Conservation (phyloP, 148 eudicot species). For the Chenopodium suecicum region DNA sequence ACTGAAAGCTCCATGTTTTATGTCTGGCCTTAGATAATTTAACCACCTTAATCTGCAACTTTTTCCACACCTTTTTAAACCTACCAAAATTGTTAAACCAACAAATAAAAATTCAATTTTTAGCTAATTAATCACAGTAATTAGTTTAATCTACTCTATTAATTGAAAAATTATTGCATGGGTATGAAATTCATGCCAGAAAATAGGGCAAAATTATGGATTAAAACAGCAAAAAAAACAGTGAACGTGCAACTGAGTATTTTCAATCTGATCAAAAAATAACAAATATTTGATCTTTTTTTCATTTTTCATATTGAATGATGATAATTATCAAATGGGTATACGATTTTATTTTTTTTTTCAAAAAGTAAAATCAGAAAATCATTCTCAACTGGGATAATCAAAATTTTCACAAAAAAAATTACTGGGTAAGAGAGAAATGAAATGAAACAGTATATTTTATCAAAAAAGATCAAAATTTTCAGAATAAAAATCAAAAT, state of each 20-base stretch:
- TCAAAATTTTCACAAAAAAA: no score
- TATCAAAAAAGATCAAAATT: no score
- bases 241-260: not conserved
- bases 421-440: not conserved
- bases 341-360: not conserved
- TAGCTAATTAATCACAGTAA: no score
- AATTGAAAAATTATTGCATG: not conserved
- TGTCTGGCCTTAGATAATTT: slow-evolving; percentile 72
- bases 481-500: no score
- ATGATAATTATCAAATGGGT: not conserved
- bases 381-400: not conserved
- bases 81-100: slow-evolving; percentile 20
- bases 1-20: slow-evolving; percentile 63
- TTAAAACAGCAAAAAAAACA: not conserved
- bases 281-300: no score
- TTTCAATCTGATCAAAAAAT: not conserved
- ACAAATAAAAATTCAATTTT: not conserved
- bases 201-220: not conserved
- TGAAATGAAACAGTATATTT: not conserved
- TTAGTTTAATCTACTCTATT: not conserved
- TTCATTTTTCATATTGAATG: not conserved
- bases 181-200: not conserved
- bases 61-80: slow-evolving; percentile 70
- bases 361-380: not conserved
- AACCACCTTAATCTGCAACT: slow-evolving; percentile 79